Evolutionary conservation across 345 rosid species (phyloP), one percentile per base, ranked within the genome.

Genomic region (Triadica sebifera): DNA sequence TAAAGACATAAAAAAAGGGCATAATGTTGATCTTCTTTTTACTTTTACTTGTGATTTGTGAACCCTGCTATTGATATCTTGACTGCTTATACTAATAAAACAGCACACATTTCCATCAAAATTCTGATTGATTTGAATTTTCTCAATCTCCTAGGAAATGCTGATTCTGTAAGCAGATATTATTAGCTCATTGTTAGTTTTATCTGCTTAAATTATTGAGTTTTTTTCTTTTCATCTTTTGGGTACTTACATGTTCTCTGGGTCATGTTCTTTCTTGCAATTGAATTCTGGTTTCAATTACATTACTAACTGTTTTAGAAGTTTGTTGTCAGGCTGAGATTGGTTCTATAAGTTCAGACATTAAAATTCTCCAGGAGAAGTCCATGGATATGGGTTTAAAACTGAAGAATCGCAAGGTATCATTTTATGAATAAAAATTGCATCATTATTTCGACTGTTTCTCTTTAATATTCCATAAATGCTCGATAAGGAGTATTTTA

Each of bases 351-450:
- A 91, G 99, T 82, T 93, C 97, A 51, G 98, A 95, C 87, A 95
- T 95, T 50, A 95, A 93, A 75, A 84, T 93, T 81, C 98, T 95
- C 69, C 98, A 95, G 79, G 99, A 95, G 86, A 93, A 93, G 80
- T 95, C 98, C 47, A 95, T 95, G 99, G 99, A 95, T 84, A 95
- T 95, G 98, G 98, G 99, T 75, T 86, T 95, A 81, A 91, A 89
- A 88, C 83, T 95, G 83, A 95, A 91, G 84, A 95, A 95, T 78
- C 97, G 99, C 81, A 95, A 94, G 96, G 99, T 95, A 86, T 25
- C 8, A 22, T 19, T 67, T 65, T 39, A 13, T 17, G 0, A 15
- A 4, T 43, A 65, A 55, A 37, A 37, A 24, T 65, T 65, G 37
- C 50, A 46, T 64, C 66, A 29, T 52, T 56, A 45, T 51, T 38